Evolutionary conservation across 495 filamentous ascomycete species (phyloP).

Genomic region (Penicillium simplicissimum): DNA sequence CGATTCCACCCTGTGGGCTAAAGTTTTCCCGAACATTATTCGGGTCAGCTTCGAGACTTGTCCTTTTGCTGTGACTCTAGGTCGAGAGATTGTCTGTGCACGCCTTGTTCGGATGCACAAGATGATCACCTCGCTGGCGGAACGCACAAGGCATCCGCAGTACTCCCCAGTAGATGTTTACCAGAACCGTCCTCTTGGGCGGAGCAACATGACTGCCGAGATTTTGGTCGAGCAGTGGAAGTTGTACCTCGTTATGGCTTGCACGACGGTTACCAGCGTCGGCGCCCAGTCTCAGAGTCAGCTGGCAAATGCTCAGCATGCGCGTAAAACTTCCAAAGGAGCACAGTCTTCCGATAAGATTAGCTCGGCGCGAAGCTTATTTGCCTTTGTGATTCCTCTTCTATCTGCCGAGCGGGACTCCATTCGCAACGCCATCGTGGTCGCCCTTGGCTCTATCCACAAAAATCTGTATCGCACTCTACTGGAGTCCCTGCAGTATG

Average conservation of each 20-base stretch:
- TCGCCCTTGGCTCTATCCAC: constrained; percentile 91
- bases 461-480: constrained; percentile 92
- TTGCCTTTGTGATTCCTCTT: constrained; percentile 86
- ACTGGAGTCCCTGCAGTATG: constrained; percentile 84
- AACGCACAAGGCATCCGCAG: constrained; percentile 62
- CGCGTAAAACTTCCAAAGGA: constrained; percentile 79
- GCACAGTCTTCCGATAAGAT: constrained; percentile 74
- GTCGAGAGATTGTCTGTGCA: constrained; percentile 87
- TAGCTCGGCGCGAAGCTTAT: constrained; percentile 81
- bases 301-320: constrained; percentile 69
- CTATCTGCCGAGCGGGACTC: constrained; percentile 72
- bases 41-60: constrained; percentile 88
- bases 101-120: constrained; percentile 90
- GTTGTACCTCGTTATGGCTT: constrained; percentile 95
- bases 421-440: constrained; percentile 87
- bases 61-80: constrained; percentile 84
- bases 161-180: constrained; percentile 58
- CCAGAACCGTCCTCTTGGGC: constrained; percentile 44
- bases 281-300: constrained; percentile 64
- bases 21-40: constrained; percentile 94
- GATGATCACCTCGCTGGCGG: constrained; percentile 73
- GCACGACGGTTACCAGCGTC: constrained; percentile 87
- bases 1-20: constrained; percentile 94
- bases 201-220: constrained; percentile 76
- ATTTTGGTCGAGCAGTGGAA: constrained; percentile 97